Evolutionary conservation across 371 early-diverging fungal genomes (phyloP), one percentile per base, ranked within the genome.

Genomic region (Actinomucor elegans): DNA sequence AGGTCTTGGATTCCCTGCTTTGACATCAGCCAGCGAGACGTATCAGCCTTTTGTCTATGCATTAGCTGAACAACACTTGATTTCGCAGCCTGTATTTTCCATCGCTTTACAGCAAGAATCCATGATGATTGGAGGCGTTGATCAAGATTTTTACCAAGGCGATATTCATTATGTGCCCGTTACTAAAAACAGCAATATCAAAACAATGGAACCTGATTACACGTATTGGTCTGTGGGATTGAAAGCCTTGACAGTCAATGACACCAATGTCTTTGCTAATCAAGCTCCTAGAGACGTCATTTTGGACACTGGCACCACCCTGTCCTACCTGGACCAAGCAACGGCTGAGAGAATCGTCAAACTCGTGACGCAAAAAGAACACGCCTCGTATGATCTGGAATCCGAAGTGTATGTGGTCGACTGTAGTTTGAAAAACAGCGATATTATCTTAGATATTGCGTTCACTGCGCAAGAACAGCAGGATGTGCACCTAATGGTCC

Each of bases 121-220:
- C 48, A 69, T 83, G 48, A 78, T 73, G n/a, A 69, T 86, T 63
- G 83, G 81, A 9, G 84, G 79, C 1, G 62, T 71, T n/a, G 78
- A 86, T 54, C 37, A 49, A 6, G 50, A 67, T 43, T 76, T 75
- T 52, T 82, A 70, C 57, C 49, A 55, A 1, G 84, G 85, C 17
- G 56, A 65, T 5, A 38, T 84, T 41, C 56, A 61, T 9, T 83
- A 81, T 31, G 28, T 73, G 10, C 65, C 69, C 3, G 73, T 73
- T 0, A 63, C 57, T n/a, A 43, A 53, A 8, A 44, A 44, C 10
- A 21, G 14, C 1, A 53, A 53, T 14, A 15, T 3, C 34, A 41
- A 43, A 26, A 52, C 42, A 15, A 15, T 11, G 5, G 15, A 34
- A 34, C 18, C 15, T 14, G 52, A 52, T 28, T 52, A 52, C 31